Percentiles rank a stretch among this genome's conserved stretches.
Evolutionary conservation across 179 eudicot genomes (phyloP).

Genomic region (Beta lomatogona): DNA sequence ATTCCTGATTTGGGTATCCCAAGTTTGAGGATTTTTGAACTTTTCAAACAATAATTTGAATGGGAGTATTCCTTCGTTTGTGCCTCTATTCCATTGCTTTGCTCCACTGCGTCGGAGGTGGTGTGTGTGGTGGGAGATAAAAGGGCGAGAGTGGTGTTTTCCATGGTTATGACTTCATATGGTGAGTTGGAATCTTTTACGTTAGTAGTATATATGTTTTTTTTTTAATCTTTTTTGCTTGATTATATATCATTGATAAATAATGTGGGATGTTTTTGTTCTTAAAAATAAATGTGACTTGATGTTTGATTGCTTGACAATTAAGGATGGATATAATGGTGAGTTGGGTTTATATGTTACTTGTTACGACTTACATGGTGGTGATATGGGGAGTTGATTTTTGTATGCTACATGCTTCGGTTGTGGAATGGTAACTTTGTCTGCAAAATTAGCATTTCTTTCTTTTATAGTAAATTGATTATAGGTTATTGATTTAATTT

Average conservation of each 20-base stretch:
- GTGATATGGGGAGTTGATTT: too few relatives aligned
- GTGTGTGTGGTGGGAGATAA: slow-evolving; percentile 61
- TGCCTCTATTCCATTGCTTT: too few relatives aligned
- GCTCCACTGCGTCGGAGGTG: slow-evolving; percentile 36
- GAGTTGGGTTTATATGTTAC: not conserved
- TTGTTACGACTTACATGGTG: not conserved
- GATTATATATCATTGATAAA: not conserved
- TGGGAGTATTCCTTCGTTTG: too few relatives aligned
- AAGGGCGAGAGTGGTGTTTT: slow-evolving; percentile 59
- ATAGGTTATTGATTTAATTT: too few relatives aligned
- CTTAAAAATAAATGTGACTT: not conserved
- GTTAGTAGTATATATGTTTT: too few relatives aligned
- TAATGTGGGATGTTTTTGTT: not conserved
- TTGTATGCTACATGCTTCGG: too few relatives aligned
- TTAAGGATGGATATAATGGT: too few relatives aligned
- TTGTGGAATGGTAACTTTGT: not conserved
- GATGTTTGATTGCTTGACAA: not conserved
- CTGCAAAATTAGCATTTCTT: not conserved
- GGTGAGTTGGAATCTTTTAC: slow-evolving; percentile 50
- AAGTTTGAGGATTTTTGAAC: too few relatives aligned
- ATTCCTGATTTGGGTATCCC: too few relatives aligned
- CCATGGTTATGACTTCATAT: slow-evolving; percentile 62
- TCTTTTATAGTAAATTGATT: too few relatives aligned
- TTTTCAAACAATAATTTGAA: too few relatives aligned
- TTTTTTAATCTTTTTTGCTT: not conserved